A percentile compares a stretch with the other conserved stretches of the same genome.
phyloP scores from a whole-genome alignment of 768 basidiomycete species.

The Tulasnella sp. region DNA sequence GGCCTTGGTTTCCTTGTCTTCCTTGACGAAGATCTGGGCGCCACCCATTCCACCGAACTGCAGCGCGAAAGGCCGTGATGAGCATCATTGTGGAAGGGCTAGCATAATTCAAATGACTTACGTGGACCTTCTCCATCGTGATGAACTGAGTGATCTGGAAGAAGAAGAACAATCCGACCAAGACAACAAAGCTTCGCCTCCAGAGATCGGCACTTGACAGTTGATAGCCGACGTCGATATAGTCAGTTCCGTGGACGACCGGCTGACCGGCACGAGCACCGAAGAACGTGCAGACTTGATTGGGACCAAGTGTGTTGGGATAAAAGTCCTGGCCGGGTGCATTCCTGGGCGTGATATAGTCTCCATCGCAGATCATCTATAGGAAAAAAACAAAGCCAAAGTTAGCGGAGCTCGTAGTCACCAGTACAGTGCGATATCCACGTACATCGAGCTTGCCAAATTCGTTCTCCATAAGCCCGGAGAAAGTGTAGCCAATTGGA shows the following conservation, averaged over 20 bases:
- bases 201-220: constrained; percentile 27
- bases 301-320: constrained; percentile 40
- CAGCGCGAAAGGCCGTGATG: constrained; percentile 33
- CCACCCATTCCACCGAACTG: constrained; percentile 45
- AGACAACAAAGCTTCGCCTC: constrained; percentile 54
- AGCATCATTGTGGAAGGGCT: constrained; percentile 37
- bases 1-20: constrained; percentile 36
- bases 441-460: constrained; percentile 60
- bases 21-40: constrained; percentile 36
- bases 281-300: constrained; percentile 24
- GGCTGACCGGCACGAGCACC: constrained; percentile 24
- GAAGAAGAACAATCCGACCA: constrained; percentile 58
- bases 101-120: too few species aligned
- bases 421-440: constrained; percentile 32
- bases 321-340: constrained; percentile 48
- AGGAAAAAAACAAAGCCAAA: constrained; percentile 27
- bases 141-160: constrained; percentile 65
- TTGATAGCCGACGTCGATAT: constrained; percentile 44
- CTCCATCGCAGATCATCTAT: constrained; percentile 58
- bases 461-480: constrained; percentile 77
- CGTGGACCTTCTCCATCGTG: constrained; percentile 57
- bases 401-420: constrained; percentile 32
- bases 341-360: constrained; percentile 60
- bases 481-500: constrained; percentile 70
- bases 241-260: constrained; percentile 48